Evolutionary conservation across 1,139 yeast genomes (phyloP).

Genomic region (Pichia sp.): DNA sequence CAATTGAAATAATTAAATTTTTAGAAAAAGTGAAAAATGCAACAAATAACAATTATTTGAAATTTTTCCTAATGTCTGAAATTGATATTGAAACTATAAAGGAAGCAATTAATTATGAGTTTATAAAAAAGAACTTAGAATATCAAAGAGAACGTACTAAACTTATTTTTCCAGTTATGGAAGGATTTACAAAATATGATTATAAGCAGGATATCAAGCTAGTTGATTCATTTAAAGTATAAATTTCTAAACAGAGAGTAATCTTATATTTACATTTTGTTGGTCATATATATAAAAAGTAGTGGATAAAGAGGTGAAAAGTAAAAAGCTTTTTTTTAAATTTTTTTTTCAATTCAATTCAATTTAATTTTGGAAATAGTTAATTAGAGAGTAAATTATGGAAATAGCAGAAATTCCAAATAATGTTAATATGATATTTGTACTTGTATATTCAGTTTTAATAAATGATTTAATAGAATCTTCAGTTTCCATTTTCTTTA

Average conservation of each 20-base stretch:
- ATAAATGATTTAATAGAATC: slow-evolving; percentile 13
- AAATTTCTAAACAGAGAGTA: not conserved
- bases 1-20: slow-evolving; percentile 1
- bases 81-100: slow-evolving; percentile 2
- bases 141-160: slow-evolving; percentile 9
- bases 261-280: not conserved
- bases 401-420: slow-evolving; percentile 18
- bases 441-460: slow-evolving; percentile 15
- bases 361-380: not conserved
- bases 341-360: too few species aligned
- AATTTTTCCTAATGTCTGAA: slow-evolving; percentile 3
- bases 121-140: slow-evolving; percentile 4
- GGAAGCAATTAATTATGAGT: slow-evolving; percentile 12
- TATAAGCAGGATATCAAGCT: slow-evolving; percentile 5
- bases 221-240: not conserved
- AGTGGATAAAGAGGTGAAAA: too few species aligned
- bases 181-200: slow-evolving; percentile 1
- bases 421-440: slow-evolving; percentile 16
- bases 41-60: slow-evolving; percentile 14
- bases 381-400: slow-evolving; percentile 12
- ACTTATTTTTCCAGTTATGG: not conserved
- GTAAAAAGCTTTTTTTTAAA: too few species aligned
- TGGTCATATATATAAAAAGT: not conserved
- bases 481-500: slow-evolving; percentile 23
- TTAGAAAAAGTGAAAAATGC: slow-evolving; percentile 1